A percentile compares a stretch with the other conserved stretches of the same genome.
Conservation (phyloP, 2,329 filamentous ascomycete species). For the Parastagonospora nodorum region DNA sequence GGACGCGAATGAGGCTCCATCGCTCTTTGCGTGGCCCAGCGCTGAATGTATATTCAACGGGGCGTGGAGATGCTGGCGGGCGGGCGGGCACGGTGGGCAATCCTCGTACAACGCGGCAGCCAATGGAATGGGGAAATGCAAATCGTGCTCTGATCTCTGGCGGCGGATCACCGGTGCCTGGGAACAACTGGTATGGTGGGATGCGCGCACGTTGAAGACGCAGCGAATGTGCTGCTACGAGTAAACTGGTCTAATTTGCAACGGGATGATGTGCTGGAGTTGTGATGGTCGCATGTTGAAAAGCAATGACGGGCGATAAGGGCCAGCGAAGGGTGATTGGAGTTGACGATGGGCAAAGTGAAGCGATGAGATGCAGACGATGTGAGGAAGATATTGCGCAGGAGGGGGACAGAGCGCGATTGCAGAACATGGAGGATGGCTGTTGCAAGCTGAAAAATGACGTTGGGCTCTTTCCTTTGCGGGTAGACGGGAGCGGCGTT, state of each 20-base stretch:
- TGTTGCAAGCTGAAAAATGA: conserved; percentile 3
- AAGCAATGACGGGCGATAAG: conserved; percentile 16
- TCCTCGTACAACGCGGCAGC: conserved; percentile 20
- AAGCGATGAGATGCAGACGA: neutral
- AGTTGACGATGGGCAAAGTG: neutral
- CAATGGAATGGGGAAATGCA: conserved; percentile 36
- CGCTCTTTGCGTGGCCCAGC: conserved; percentile 31
- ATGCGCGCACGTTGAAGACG: conserved; percentile 34
- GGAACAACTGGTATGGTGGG: conserved; percentile 28
- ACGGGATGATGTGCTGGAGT: conserved; percentile 14
- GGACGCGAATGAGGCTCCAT: conserved; percentile 47
- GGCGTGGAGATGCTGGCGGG: conserved; percentile 26
- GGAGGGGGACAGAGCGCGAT: neutral
- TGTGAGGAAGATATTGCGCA: neutral
- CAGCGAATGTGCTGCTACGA: conserved; percentile 32
- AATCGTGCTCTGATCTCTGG: conserved; percentile 41
- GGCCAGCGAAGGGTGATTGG: conserved; percentile 10
- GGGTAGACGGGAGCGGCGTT: conserved; percentile 22
- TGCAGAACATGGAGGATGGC: neutral
- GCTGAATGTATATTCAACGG: conserved; percentile 44
- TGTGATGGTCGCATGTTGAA: conserved; percentile 24
- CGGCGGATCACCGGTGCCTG: conserved; percentile 34
- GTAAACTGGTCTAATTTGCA: conserved; percentile 21
- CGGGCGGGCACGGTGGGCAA: conserved; percentile 24
- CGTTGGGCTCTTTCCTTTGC: conserved; percentile 16